Conservation (phyloP, 1,284 basidiomycete species). For the Gymnopus androsaceus region DNA sequence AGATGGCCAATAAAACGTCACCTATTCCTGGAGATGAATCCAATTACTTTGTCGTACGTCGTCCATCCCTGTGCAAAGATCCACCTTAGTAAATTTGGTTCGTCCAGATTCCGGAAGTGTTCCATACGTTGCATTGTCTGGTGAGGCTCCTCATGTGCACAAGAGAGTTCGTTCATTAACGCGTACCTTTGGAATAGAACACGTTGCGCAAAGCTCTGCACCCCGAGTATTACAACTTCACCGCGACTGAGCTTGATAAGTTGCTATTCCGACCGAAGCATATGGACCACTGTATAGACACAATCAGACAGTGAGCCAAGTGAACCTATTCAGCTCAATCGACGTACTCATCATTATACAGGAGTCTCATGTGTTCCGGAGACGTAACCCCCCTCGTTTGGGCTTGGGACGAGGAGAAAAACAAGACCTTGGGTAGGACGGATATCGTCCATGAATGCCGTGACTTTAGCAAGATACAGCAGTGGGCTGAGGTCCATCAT, state of each 20-base stretch:
- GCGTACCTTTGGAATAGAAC: no score
- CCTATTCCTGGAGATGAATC: slow-evolving; percentile 1
- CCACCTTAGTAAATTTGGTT: no score
- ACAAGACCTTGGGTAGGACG: background rate
- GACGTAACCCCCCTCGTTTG: slow-evolving; percentile 4
- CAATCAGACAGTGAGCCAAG: no score
- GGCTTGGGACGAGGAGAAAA: no score
- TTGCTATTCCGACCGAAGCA: background rate
- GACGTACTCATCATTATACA: background rate
- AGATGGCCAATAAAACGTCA: slow-evolving; percentile 4
- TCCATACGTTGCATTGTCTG: slow-evolving; percentile 1
- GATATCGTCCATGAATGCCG: slow-evolving; percentile 1
- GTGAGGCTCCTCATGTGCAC: no score
- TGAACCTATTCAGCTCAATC: background rate
- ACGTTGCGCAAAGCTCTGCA: background rate
- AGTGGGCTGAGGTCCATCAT: no score
- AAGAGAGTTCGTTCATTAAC: no score
- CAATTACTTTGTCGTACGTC: slow-evolving; percentile 3
- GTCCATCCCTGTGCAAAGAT: no score
- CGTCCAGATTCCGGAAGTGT: background rate
- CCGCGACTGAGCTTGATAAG: background rate
- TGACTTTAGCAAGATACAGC: slow-evolving; percentile 2
- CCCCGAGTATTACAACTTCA: slow-evolving; percentile 1
- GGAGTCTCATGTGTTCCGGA: no score
- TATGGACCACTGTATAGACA: background rate